Evolutionary conservation across 176 grass and related monocot species (phyloP).

Genomic region (Saccharum spontaneum): DNA sequence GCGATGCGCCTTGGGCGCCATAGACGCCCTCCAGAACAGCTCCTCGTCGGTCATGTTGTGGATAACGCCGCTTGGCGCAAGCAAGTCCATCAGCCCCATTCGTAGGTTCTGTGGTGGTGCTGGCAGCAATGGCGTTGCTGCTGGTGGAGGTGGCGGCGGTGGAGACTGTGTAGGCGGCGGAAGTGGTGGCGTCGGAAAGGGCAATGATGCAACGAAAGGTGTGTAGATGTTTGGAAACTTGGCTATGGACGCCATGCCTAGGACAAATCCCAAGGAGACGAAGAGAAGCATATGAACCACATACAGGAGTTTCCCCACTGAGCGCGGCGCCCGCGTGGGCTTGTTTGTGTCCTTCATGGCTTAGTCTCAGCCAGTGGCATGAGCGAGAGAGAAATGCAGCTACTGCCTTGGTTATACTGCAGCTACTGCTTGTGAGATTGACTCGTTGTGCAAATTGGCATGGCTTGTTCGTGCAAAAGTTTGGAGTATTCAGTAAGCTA

Average conservation of each 20-base stretch:
- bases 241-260: slow-evolving; percentile 1
- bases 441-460: background rate
- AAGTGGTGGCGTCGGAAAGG: background rate
- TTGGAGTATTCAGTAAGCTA: background rate
- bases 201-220: background rate
- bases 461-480: slow-evolving; percentile 16
- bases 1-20: slow-evolving; percentile 13
- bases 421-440: background rate
- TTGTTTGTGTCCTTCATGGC: slow-evolving; percentile 4
- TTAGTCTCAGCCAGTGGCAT: background rate
- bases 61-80: background rate
- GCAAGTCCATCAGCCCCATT: background rate
- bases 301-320: background rate
- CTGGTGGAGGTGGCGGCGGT: background rate
- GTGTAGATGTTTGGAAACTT: background rate
- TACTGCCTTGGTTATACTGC: background rate
- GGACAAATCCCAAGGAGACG: slow-evolving; percentile 8
- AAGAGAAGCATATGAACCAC: background rate
- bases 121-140: too few relatives aligned
- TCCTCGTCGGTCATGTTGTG: slow-evolving; percentile 62
- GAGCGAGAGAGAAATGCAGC: background rate
- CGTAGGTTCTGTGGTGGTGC: background rate
- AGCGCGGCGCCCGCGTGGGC: background rate
- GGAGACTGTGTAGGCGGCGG: too few relatives aligned
- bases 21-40: slow-evolving; percentile 59